Percentiles rank a stretch among this genome's conserved stretches.
Conservation (phyloP, 2,329 filamentous ascomycete genomes). For the Septoria linicola region DNA sequence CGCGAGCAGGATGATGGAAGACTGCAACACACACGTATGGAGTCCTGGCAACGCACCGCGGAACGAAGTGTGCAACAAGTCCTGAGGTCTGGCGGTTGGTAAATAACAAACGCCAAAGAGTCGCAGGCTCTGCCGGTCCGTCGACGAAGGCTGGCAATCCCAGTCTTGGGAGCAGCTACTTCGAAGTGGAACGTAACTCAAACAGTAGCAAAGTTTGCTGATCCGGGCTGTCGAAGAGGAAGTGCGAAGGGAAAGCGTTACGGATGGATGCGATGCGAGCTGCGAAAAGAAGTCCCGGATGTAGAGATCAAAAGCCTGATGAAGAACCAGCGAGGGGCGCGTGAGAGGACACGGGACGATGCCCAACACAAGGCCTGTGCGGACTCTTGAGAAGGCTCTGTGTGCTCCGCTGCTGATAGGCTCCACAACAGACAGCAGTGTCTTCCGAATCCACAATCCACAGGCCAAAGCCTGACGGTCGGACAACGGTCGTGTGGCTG, state of each 20-base stretch:
- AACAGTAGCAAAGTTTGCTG: conserved; percentile 20
- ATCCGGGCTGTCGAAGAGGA: conserved; percentile 11
- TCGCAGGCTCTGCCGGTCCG: conserved; percentile 17
- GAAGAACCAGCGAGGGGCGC: not conserved
- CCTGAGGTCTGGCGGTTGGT: conserved; percentile 11
- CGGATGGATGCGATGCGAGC: not conserved
- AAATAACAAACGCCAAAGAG: conserved; percentile 19
- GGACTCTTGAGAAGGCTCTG: conserved; percentile 9
- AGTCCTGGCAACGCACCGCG: not conserved
- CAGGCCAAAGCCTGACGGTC: not conserved
- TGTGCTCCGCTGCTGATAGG: conserved; percentile 15
- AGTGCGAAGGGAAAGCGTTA: conserved; percentile 4
- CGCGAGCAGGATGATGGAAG: not conserved
- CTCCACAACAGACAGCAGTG: conserved; percentile 9
- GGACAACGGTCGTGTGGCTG: not conserved
- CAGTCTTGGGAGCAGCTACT: conserved; percentile 14
- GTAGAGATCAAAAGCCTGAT: not conserved
- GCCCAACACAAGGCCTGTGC: conserved; percentile 10
- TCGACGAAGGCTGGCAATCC: conserved; percentile 20
- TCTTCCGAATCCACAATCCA: conserved; percentile 2
- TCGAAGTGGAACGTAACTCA: conserved; percentile 18
- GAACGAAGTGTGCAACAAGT: too few species aligned
- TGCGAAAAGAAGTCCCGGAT: conserved; percentile 6
- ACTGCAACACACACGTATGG: conserved; percentile 6
- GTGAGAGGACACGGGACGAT: not conserved